phyloP scores from a whole-genome alignment of 345 rosid genomes.

The Gossypioides kirkii region DNA sequence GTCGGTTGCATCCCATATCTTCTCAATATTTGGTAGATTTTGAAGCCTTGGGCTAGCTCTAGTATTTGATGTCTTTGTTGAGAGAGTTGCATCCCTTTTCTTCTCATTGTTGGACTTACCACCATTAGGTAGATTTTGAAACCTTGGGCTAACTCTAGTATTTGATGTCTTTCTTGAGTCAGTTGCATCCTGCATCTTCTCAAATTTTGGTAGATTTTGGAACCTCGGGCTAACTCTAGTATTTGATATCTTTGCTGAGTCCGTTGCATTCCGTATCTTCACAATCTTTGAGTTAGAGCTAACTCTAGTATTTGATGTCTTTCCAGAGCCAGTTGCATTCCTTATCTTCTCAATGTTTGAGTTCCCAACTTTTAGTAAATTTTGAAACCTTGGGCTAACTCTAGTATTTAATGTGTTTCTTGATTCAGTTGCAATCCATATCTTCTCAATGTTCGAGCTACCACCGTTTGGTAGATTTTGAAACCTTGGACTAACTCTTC shows the following conservation, averaged over 20 bases:
- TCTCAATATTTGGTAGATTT: not conserved
- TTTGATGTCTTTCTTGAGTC: not conserved
- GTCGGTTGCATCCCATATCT: not conserved
- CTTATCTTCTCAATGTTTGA: not conserved
- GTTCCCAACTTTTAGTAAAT: not conserved
- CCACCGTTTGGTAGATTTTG: not conserved
- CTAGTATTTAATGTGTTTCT: not conserved
- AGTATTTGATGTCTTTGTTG: not conserved
- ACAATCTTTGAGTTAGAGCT: not conserved
- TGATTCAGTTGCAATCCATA: not conserved
- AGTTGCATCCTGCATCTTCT: not conserved
- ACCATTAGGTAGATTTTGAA: too few relatives aligned
- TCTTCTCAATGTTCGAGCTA: not conserved
- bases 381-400: not conserved
- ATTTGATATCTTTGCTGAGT: not conserved
- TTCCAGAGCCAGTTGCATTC: not conserved
- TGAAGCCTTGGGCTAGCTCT: not conserved
- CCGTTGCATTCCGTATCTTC: not conserved
- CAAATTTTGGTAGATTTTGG: not conserved
- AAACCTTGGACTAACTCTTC: conserved; percentile 2
- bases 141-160: not conserved
- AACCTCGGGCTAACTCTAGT: not conserved
- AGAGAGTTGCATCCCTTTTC: not conserved
- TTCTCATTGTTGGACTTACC: not conserved
- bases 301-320: not conserved